These are phyloP conservation scores for Melampsora larici-populina DNA, from an alignment of 1,284 basidiomycete species.

Conservation along the genomic window DNA sequence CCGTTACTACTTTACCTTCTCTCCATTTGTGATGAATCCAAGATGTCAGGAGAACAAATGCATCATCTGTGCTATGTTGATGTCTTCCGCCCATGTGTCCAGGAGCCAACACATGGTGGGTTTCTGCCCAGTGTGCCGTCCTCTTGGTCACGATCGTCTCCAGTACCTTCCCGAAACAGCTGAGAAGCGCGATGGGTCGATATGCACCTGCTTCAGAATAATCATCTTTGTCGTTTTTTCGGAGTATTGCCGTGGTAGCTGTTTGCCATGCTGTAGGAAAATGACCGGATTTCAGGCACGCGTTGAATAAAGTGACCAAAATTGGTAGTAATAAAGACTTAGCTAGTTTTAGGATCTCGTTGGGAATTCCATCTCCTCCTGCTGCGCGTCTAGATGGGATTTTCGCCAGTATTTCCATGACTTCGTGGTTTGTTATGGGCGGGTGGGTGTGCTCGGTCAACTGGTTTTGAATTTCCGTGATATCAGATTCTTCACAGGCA, in stretches of 20 bases:
- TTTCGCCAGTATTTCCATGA: not conserved
- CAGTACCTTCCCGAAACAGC: conserved; percentile 14
- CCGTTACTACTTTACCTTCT: conserved; percentile 2
- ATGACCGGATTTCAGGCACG: conserved; percentile 2
- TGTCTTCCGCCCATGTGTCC: conserved; percentile 15
- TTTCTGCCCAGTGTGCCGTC: conserved; percentile 10
- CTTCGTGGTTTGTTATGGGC: not conserved
- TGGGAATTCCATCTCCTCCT: not conserved
- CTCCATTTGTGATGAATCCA: too few relatives aligned
- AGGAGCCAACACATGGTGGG: not conserved
- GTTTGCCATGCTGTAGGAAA: conserved; percentile 14
- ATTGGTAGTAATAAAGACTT: not conserved
- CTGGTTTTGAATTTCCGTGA: not conserved
- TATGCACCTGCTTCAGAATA: too few relatives aligned
- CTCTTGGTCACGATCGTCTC: conserved; percentile 4
- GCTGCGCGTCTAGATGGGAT: not conserved
- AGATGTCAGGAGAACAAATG: not conserved
- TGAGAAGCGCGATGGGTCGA: conserved; percentile 17
- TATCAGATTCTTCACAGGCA: not conserved
- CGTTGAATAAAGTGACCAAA: not conserved
- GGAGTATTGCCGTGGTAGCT: conserved; percentile 3
- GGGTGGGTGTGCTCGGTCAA: not conserved
- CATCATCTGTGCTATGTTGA: too few relatives aligned
- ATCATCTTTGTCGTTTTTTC: not conserved
- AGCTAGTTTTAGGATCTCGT: not conserved